These are phyloP conservation scores for Glaciozyma antarctica DNA, from an alignment of 768 basidiomycete species.

Conservation along the genomic window DNA sequence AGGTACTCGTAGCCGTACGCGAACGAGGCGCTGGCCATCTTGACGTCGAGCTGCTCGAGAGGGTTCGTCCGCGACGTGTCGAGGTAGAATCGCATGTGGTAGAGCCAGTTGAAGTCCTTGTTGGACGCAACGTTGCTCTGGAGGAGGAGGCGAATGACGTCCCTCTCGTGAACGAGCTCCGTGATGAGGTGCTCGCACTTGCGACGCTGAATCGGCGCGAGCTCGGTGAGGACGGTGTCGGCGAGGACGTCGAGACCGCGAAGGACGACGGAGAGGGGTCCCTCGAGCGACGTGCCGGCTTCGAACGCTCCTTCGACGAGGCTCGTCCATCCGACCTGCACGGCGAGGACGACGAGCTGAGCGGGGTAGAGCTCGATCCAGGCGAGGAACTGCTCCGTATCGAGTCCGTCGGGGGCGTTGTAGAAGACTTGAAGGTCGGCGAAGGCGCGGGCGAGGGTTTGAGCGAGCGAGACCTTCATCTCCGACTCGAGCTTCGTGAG, in stretches of 20 bases:
- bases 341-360: constrained; percentile 87
- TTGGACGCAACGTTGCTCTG: constrained; percentile 55
- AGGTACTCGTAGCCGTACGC: constrained; percentile 99
- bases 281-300: constrained; percentile 50
- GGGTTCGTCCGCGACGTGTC: constrained; percentile 62
- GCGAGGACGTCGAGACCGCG: constrained; percentile 90
- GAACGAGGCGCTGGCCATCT: constrained; percentile 82
- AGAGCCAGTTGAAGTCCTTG: constrained; percentile 81
- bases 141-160: constrained; percentile 75
- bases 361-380: constrained; percentile 96
- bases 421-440: constrained; percentile 73
- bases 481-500: constrained; percentile 79
- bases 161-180: constrained; percentile 94
- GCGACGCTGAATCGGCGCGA: constrained; percentile 78
- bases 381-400: constrained; percentile 58
- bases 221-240: constrained; percentile 85
- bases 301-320: constrained; percentile 67
- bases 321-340: constrained; percentile 89
- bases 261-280: constrained; percentile 60
- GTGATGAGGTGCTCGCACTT: constrained; percentile 99
- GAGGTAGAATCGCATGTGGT: constrained; percentile 97
- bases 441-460: constrained; percentile 68
- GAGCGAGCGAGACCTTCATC: constrained; percentile 83
- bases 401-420: constrained; percentile 53
- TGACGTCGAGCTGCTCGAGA: constrained; percentile 67